Base-by-base conservation (phyloP, 495 filamentous ascomycete genomes). In the Podospora didyma region DNA sequence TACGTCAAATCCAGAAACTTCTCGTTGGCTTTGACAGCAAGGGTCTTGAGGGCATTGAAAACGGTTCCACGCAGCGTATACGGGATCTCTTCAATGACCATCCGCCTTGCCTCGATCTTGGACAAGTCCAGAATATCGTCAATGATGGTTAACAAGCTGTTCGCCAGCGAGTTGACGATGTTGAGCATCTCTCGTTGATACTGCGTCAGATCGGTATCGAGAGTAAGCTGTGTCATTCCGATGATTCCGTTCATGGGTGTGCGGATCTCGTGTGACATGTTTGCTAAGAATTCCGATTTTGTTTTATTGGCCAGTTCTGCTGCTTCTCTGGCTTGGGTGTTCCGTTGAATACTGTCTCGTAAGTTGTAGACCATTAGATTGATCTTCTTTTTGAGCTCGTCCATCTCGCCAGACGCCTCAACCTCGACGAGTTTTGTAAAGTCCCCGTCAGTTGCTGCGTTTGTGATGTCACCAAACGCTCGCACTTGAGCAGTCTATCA, bases 251-350 rank as follows among this genome's bases (percentile, higher is more conserved):
- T 81, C 93, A 97, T 97, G 0, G 94, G 94, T 21, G 94, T 98
- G 69, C 94, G 81, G 58, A 99, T 99, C 73, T 99, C 94, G 82
- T 99, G 94, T 39, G 89, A 94, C 94, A 99, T 99, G 69, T 99
- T 99, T 24, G 94, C 94, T 46, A 99, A 77, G 75, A 99, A 99
- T 67, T 99, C 95, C 35, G 92, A 97, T 66, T 99, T 99, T 46
- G 94, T 99, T 70, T 93, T 91, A 75, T 97, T 99, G 51, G 94
- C 94, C 65, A 97, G 79, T 70, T 99, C 94, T 59, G 94, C 94
- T 49, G 92, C 91, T 69, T 99, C 94, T 68, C 94, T 88, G 45
- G 94, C 94, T 39, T 89, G 88, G n/a, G 90, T 97, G 71, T 97
- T 99, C 69, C 89, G 85, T 70, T 99, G 92, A 59, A 99, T 97